These are phyloP conservation scores for Fusarium penzigii DNA, from an alignment of 2,329 filamentous ascomycete species.

Conservation along the genomic window DNA sequence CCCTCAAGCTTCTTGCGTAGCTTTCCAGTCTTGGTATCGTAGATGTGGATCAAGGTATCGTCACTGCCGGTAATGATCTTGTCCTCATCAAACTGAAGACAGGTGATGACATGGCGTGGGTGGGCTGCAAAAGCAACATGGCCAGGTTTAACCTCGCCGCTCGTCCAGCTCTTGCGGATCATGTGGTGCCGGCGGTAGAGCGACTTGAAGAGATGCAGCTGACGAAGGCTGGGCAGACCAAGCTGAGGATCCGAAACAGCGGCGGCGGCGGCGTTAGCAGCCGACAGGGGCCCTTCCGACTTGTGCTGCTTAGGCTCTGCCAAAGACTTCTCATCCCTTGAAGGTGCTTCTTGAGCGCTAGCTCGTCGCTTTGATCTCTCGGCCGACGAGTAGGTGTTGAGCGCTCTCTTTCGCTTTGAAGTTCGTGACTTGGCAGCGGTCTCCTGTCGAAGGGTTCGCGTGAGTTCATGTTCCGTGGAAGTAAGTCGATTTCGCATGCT, in stretches of 20 bases:
- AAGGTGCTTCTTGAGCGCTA: constrained; percentile 47
- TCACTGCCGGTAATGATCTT: constrained; percentile 98
- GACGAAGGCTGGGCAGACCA: constrained; percentile 75
- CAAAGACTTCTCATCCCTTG: constrained; percentile 44
- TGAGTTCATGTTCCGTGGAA: constrained; percentile 54
- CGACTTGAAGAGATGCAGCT: constrained; percentile 93
- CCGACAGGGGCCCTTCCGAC: constrained; percentile 82
- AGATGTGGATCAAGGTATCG: constrained; percentile 96
- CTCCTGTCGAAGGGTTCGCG: constrained; percentile 44
- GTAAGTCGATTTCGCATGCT: constrained; percentile 58
- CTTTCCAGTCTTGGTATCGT: constrained; percentile 92
- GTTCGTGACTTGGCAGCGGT: constrained; percentile 45
- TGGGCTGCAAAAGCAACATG: constrained; percentile 97
- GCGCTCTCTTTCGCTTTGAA: constrained; percentile 58
- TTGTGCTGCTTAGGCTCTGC: constrained; percentile 50
- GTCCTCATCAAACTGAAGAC: constrained; percentile 95
- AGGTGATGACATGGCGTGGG: constrained; percentile 94
- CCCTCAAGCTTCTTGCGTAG: constrained; percentile 82
- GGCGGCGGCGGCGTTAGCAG: constrained; percentile 78
- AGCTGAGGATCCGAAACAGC: constrained; percentile 81
- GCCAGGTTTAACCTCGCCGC: constrained; percentile 76
- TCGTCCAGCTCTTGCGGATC: constrained; percentile 91
- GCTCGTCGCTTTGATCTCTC: constrained; percentile 58
- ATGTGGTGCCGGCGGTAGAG: constrained; percentile 91
- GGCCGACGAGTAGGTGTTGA: constrained; percentile 45